Evolutionary conservation across 306 rosid species (phyloP).

Genomic region (Citrullus amarus): DNA sequence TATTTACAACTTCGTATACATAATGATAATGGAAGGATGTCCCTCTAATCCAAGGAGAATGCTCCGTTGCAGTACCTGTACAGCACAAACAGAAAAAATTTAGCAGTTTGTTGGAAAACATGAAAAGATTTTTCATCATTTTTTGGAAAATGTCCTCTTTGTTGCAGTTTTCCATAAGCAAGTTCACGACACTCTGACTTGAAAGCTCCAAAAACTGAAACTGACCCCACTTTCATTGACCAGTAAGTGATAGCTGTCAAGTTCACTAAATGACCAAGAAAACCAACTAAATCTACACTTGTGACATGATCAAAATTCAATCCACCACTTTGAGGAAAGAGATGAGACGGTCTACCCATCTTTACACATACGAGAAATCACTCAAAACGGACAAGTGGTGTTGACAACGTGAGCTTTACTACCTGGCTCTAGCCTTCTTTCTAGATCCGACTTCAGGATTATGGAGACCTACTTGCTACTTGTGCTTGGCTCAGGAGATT

Average conservation of each 20-base stretch:
- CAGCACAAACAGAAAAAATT: conserved; percentile 2
- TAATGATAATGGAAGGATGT: background rate
- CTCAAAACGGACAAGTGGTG: no score
- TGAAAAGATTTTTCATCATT: background rate
- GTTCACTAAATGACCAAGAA: no score
- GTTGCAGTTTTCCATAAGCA: background rate
- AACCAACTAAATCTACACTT: background rate
- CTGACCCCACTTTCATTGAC: background rate
- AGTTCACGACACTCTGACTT: background rate
- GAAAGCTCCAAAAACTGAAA: background rate
- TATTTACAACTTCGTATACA: background rate
- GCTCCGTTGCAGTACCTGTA: conserved; percentile 81
- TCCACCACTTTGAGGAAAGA: no score
- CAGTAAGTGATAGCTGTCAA: no score
- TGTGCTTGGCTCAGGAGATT: background rate
- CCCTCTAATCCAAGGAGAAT: conserved; percentile 63
- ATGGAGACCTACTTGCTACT: no score
- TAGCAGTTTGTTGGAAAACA: background rate
- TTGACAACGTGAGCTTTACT: no score
- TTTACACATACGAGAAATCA: no score
- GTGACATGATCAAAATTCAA: background rate
- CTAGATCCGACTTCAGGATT: no score
- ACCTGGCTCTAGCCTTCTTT: no score
- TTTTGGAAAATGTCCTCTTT: background rate
- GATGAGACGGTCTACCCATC: no score